Percentiles rank a stretch among this genome's conserved stretches.
phyloP scores from a whole-genome alignment of 129 eudicot species.

The Tagetes erecta region DNA sequence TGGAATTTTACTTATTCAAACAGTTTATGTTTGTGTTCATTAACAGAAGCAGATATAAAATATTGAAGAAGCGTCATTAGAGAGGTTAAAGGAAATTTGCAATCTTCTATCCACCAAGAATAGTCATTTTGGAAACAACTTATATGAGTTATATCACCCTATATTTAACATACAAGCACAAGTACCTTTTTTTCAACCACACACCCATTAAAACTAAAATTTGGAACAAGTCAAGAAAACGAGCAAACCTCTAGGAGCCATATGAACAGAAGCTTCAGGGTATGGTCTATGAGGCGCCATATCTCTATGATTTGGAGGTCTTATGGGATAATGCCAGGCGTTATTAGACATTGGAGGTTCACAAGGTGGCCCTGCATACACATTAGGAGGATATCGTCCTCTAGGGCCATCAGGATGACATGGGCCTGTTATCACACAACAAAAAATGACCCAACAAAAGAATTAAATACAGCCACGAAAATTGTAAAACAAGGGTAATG shows the following conservation, averaged over 20 bases:
- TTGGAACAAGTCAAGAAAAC: neutral
- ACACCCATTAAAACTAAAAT: neutral
- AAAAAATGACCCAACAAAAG: neutral
- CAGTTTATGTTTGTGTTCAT: neutral
- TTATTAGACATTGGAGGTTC: conserved; percentile 54
- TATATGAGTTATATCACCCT: neutral
- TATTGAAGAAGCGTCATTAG: neutral
- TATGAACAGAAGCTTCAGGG: conserved; percentile 65
- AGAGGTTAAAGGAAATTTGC: neutral
- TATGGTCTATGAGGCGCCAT: conserved; percentile 64
- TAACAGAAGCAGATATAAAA: neutral
- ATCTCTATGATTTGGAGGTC: conserved; percentile 61
- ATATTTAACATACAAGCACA: neutral
- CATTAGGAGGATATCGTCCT: conserved; percentile 39
- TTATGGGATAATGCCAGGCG: conserved; percentile 66
- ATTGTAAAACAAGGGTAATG: neutral
- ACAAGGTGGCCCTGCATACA: conserved; percentile 52
- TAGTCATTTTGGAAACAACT: neutral
- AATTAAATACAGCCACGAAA: neutral
- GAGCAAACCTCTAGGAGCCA: conserved; percentile 61
- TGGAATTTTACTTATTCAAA: neutral
- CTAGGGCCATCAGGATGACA: conserved; percentile 58
- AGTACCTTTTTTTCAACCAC: neutral
- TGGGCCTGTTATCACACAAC: conserved; percentile 45
- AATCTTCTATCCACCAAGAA: neutral